Evolutionary conservation across 2,329 filamentous ascomycete genomes (phyloP), one percentile per base, ranked within the genome.

Genomic region (Colletotrichum scovillei): DNA sequence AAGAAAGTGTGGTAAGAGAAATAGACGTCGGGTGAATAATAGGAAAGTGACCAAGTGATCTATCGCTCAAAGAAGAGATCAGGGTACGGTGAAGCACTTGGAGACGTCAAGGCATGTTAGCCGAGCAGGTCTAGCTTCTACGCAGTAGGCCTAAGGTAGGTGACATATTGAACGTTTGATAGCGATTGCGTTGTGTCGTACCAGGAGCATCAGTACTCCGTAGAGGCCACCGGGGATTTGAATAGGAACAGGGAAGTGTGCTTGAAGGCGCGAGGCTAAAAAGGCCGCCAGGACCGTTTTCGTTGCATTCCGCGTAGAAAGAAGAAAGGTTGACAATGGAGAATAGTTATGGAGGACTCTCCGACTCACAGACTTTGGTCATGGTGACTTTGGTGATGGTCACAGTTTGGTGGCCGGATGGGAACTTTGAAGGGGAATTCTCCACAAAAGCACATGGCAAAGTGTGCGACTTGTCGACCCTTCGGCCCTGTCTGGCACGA

Each of bases 371-470:
- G 19, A 46, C 32, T 35, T 35, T 35, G 32, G 32, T 35, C 32
- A 12, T 35, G 32, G 32, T 35, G 32, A 35, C 32, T 35, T 35
- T 35, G 32, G 32, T 49, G 38, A 42, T 42, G 38, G 38, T 16
- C 38, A 16, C 32, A 42, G 38, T 9, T n/a, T 49, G 42, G 42
- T 49, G 42, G 42, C 19, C 7, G 42, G 42, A 49, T 4, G 8
- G 24, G 38, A 11, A 35, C 32, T 35, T 35, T 35, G 32, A 42
- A 30, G 22, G 30, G 16, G 30, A 52, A 9, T 32, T 57, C 49
- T 38, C 58, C 72, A 72, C 42, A 72, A 63, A 72, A 72, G 68
- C 68, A 74, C 57, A 67, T 70, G 46, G 66, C 53, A 62, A 49
- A 49, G 16, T 6, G 42, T 49, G 42, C 42, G 42, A 49, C 42